Percentiles rank a stretch among this genome's conserved stretches.
Conservation (phyloP, 257 asterid genomes). For the Lithospermum erythrorhizon region DNA sequence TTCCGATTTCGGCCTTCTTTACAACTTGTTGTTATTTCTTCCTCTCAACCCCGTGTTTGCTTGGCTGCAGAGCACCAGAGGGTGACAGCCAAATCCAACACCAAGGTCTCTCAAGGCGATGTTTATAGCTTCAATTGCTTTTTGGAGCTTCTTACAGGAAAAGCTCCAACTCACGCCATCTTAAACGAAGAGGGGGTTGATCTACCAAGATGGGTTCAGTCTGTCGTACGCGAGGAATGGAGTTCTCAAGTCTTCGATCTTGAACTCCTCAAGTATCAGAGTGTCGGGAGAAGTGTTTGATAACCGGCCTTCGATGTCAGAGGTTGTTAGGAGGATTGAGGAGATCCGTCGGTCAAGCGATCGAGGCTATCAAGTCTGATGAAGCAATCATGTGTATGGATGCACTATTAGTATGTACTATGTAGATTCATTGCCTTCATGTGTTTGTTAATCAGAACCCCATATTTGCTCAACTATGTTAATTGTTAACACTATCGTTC, state of each 20-base stretch:
- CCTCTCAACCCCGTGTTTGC: slow-evolving; percentile 59
- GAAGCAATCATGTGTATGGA: neutral
- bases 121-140: slow-evolving; percentile 68
- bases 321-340: slow-evolving; percentile 34
- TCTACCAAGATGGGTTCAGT: slow-evolving; percentile 78
- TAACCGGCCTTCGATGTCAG: slow-evolving; percentile 51
- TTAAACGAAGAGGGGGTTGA: slow-evolving; percentile 80
- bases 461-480: slow-evolving; percentile 25
- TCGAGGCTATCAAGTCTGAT: slow-evolving; percentile 18
- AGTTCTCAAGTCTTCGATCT: slow-evolving; percentile 70
- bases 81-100: slow-evolving; percentile 80
- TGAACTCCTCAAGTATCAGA: slow-evolving; percentile 49
- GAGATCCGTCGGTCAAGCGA: slow-evolving; percentile 32
- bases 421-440: slow-evolving; percentile 13
- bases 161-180: slow-evolving; percentile 74
- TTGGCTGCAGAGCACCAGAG: slow-evolving; percentile 83
- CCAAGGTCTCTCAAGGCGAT: slow-evolving; percentile 72
- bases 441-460: slow-evolving; percentile 22
- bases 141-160: slow-evolving; percentile 75
- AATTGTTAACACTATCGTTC: too few species aligned
- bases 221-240: slow-evolving; percentile 74
- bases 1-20: slow-evolving; percentile 71
- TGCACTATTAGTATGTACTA: slow-evolving; percentile 8
- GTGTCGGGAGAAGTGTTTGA: slow-evolving; percentile 65
- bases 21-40: slow-evolving; percentile 59